Conservation (phyloP, 192 early-diverging fungal species). For the Rhizophagus sp. region DNA sequence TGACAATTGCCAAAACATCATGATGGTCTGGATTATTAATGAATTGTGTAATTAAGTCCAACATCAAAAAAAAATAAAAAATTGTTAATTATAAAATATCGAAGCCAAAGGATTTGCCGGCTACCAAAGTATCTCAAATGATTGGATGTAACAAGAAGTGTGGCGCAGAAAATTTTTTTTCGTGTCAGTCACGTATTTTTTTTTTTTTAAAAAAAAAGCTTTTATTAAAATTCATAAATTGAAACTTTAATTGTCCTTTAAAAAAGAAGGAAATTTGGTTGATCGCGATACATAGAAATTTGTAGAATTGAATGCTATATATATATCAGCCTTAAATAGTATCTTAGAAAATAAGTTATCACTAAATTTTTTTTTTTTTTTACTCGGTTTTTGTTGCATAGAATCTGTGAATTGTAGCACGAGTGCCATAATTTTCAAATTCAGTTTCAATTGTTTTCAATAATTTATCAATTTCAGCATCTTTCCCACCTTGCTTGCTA, state of each 20-base stretch:
- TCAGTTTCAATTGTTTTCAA: neutral
- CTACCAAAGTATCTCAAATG: no score
- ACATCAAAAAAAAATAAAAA: neutral
- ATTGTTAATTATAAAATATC: neutral
- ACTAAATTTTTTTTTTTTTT: neutral
- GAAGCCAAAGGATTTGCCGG: no score
- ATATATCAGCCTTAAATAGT: neutral
- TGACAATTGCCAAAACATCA: constrained; percentile 80
- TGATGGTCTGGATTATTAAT: constrained; percentile 76
- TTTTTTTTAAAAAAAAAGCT: no score
- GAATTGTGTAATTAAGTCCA: constrained; percentile 49
- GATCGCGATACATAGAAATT: no score
- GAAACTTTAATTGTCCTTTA: no score
- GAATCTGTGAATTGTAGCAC: neutral
- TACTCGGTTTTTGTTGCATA: neutral
- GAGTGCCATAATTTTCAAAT: neutral
- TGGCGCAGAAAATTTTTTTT: no score
- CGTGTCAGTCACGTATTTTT: no score
- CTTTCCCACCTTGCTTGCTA: neutral
- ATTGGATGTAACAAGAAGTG: no score
- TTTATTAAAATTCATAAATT: no score
- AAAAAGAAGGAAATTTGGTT: no score
- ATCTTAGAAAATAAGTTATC: neutral
- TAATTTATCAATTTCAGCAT: neutral
- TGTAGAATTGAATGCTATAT: neutral